Percentiles rank a stretch among this genome's conserved stretches.
phyloP scores from a whole-genome alignment of 2,329 filamentous ascomycete genomes.

The Ilyonectria robusta region DNA sequence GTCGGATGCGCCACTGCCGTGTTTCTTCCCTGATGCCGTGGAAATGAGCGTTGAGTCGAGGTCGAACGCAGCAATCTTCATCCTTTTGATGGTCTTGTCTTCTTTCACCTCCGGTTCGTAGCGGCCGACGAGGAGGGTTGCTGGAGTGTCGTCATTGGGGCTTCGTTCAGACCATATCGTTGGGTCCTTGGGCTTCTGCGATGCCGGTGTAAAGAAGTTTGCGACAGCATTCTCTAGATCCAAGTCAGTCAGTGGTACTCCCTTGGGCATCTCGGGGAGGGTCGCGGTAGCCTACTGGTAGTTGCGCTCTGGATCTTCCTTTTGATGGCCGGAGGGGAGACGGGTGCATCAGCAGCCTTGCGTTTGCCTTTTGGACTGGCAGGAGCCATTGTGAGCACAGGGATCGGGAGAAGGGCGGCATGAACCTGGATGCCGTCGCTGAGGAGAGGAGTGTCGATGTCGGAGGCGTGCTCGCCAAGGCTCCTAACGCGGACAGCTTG shows the following conservation, averaged over 20 bases:
- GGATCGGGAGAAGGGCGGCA: conserved; percentile 28
- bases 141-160: conserved; percentile 60
- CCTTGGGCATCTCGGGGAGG: not conserved
- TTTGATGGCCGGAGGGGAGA: conserved; percentile 69
- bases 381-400: conserved; percentile 45
- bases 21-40: conserved; percentile 85
- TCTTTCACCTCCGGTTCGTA: conserved; percentile 67
- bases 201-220: conserved; percentile 89
- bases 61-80: conserved; percentile 81
- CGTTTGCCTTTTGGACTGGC: conserved; percentile 49
- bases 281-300: conserved; percentile 57
- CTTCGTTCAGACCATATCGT: conserved; percentile 80
- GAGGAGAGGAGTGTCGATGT: conserved; percentile 1
- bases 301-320: conserved; percentile 66
- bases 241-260: conserved; percentile 33
- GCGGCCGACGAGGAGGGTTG: conserved; percentile 81
- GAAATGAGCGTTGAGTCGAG: conserved; percentile 90
- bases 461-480: conserved; percentile 29
- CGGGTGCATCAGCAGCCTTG: conserved; percentile 56
- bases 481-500: conserved; percentile 25
- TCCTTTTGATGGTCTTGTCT: conserved; percentile 53
- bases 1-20: conserved; percentile 78
- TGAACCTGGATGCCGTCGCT: conserved; percentile 21
- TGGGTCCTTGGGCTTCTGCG: conserved; percentile 85
- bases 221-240: conserved; percentile 76